A percentile compares a stretch with the other conserved stretches of the same genome.
These are phyloP conservation scores for Geoglossum cookeanum DNA, from an alignment of 2,329 filamentous ascomycete genomes.

Conservation along the genomic window DNA sequence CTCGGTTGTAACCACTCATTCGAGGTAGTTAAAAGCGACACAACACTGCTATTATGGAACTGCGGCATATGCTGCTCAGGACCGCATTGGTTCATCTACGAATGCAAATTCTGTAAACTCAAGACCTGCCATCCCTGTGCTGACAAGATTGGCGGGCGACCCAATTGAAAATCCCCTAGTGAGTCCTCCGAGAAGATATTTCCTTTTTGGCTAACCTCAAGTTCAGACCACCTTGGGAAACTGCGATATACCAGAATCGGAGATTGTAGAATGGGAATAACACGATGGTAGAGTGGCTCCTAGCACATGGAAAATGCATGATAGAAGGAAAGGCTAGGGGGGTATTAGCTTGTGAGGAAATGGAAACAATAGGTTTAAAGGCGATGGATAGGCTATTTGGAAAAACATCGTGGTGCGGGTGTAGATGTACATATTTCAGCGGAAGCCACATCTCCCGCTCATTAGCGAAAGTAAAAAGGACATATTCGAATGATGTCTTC, in stretches of 20 bases:
- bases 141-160: slow-evolving; percentile 17
- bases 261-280: too few species aligned
- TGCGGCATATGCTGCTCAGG: slow-evolving; percentile 32
- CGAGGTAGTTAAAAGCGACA: slow-evolving; percentile 32
- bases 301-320: background rate
- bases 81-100: slow-evolving; percentile 30
- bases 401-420: background rate
- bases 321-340: background rate
- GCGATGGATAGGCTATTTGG: background rate
- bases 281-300: background rate
- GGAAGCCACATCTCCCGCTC: too few species aligned
- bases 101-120: slow-evolving; percentile 30
- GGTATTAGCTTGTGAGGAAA: background rate
- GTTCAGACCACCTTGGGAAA: background rate
- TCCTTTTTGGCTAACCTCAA: background rate
- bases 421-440: too few species aligned
- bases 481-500: too few species aligned
- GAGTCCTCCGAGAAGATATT: background rate
- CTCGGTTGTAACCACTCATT: slow-evolving; percentile 26
- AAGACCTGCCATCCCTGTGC: slow-evolving; percentile 30
- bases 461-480: too few species aligned
- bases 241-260: background rate
- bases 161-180: background rate
- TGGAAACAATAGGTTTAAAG: background rate
- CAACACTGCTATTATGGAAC: slow-evolving; percentile 30